Evolutionary conservation across 2,329 filamentous ascomycete species (phyloP).

Genomic region (Diaporthe batatas): DNA sequence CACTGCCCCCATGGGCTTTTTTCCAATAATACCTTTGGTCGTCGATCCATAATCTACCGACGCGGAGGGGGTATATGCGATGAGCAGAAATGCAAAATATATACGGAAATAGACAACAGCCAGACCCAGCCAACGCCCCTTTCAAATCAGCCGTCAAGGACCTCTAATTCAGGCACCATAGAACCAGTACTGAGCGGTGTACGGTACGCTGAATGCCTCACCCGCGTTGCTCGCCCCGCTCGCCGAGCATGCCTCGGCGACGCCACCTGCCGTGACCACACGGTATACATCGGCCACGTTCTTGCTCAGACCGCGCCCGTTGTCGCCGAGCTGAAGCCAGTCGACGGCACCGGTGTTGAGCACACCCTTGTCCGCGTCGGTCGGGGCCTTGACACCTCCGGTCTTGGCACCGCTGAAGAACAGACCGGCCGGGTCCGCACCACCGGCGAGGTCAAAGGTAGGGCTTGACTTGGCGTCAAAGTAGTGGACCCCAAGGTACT

Average conservation of each 20-base stretch:
- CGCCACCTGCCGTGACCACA: slow-evolving; percentile 67
- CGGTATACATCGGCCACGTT: slow-evolving; percentile 64
- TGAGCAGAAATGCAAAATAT: slow-evolving; percentile 10
- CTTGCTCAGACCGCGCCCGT: slow-evolving; percentile 45
- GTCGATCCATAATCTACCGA: slow-evolving; percentile 28
- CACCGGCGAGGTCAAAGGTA: slow-evolving; percentile 68
- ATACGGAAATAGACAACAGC: neutral
- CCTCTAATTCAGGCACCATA: slow-evolving; percentile 51
- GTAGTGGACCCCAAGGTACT: slow-evolving; percentile 74
- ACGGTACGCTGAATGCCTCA: slow-evolving; percentile 61
- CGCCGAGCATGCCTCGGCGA: slow-evolving; percentile 57
- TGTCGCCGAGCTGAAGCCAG: slow-evolving; percentile 64
- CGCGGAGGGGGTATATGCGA: slow-evolving; percentile 5
- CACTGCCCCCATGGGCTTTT: slow-evolving; percentile 6
- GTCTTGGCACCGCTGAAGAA: slow-evolving; percentile 63
- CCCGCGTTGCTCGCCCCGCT: slow-evolving; percentile 56
- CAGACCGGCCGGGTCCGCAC: slow-evolving; percentile 48
- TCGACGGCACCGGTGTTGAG: slow-evolving; percentile 65
- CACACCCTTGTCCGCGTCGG: slow-evolving; percentile 59
- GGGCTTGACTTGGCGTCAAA: slow-evolving; percentile 69
- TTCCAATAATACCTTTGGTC: slow-evolving; percentile 1
- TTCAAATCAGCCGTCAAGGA: neutral
- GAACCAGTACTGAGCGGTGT: slow-evolving; percentile 72
- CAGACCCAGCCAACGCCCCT: slow-evolving; percentile 6
- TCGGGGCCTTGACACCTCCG: slow-evolving; percentile 65